Base-by-base conservation (phyloP, 148 eudicot genomes). In the Amaranthus palmeri region DNA sequence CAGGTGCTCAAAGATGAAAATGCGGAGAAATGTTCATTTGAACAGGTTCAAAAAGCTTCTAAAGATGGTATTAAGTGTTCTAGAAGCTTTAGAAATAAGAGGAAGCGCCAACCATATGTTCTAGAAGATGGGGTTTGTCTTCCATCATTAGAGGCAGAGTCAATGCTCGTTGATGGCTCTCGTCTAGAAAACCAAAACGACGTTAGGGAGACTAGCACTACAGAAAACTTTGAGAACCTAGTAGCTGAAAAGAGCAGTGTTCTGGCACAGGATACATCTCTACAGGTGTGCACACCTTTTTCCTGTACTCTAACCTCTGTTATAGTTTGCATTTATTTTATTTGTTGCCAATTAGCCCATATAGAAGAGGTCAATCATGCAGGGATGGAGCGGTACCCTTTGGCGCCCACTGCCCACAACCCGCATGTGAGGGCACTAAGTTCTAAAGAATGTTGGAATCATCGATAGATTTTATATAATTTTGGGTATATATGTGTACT, bases 61-160 rank as follows among this genome's bases (percentile, higher is more conserved):
- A 78, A 61, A 71, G 63, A 81, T 49, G 74, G 79, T 69, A 81
- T 78, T 53, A 78, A 74, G 57, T 71, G 81, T 11, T 77, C 78
- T 43, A 78, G 72, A 45, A 80, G 80, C 66, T 60, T 25, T 59
- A 8, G 42, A 44, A 45, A 15, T 40, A 55, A 61, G 40, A 67
- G 60, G 40, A 69, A 76, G n/a, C 68, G 69, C 66, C 63, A 79
- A 10, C 53, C 36, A 17, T 18, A 47, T 3, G 55, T 57, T 71
- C 48, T 68, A 53, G 67, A 59, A 50, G 63, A 61, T 42, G 69
- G 77, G 51, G 8, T 50, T 1, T 53, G 12, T 57, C 58, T 55
- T 48, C 72, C 49, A 61, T 43, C 72, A 59, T 47, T 68, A 42
- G 65, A 61, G 60, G 65, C 61, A 67, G 82, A 65, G 13, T 46